Evolutionary conservation across 768 basidiomycete genomes (phyloP).

Genomic region (Rhizopogon sp.): DNA sequence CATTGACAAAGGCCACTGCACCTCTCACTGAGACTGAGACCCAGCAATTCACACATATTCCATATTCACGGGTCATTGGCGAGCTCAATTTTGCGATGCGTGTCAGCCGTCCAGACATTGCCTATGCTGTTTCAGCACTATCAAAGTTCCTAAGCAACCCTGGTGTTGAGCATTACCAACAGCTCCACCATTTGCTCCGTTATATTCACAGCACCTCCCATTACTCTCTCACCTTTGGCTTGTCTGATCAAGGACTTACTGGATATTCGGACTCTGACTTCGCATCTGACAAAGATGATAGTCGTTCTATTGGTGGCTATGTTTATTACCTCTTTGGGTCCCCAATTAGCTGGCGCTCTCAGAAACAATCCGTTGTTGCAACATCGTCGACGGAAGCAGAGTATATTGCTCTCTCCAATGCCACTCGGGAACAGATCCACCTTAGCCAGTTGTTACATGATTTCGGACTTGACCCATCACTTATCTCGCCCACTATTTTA

Average conservation of each 20-base stretch:
- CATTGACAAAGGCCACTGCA: not conserved
- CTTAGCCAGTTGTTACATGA: conserved; percentile 8
- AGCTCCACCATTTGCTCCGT: conserved; percentile 11
- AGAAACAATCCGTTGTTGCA: conserved; percentile 25
- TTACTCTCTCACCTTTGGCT: not conserved
- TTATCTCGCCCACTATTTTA: conserved; percentile 11
- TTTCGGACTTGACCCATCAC: conserved; percentile 21
- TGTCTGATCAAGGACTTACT: conserved; percentile 1
- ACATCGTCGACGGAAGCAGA: conserved; percentile 31
- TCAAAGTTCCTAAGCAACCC: conserved; percentile 12
- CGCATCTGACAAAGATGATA: conserved; percentile 7
- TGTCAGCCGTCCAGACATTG: conserved; percentile 26
- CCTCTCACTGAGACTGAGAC: not conserved
- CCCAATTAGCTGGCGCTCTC: conserved; percentile 28
- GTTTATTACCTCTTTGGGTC: conserved; percentile 21
- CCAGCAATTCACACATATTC: not conserved
- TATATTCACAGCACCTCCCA: conserved; percentile 8
- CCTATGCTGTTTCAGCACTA: conserved; percentile 21
- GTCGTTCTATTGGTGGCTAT: conserved; percentile 15
- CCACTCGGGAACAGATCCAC: conserved; percentile 2
- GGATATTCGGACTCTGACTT: conserved; percentile 13
- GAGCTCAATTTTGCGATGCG: conserved; percentile 23
- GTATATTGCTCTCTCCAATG: conserved; percentile 25
- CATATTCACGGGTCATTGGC: conserved; percentile 7
- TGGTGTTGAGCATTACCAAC: conserved; percentile 4